Base-by-base conservation (phyloP, 225 moss, liverwort and hornwort species). In the Asterella californica region DNA sequence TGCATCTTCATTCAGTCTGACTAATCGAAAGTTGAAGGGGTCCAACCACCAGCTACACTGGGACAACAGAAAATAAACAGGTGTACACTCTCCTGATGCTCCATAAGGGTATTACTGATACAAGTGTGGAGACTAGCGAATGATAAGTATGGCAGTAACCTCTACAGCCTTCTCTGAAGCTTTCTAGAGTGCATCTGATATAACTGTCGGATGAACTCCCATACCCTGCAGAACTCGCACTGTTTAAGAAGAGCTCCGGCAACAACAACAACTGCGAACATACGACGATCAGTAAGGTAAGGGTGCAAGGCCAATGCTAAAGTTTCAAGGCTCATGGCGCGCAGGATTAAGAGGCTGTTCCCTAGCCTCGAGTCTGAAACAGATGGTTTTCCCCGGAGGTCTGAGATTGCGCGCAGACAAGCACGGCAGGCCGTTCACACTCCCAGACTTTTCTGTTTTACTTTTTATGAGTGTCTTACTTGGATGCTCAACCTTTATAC, bases 161-260 rank as follows among this genome's bases (percentile, higher is more conserved):
- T 97, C 91, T 5, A 97, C 87, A 80, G 93, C 93, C 84, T 92
- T 97, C 69, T 91, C 90, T 61, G 93, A 91, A 15, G 92, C 94
- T 86, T 93, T 94, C 76, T 94, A 93, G 54, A 97, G 88, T 73
- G 94, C 90, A 78, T 97, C 97, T 18, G 92, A 94, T 11, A 97
- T 97, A 25, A 94, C 96, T 53, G 79, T 93, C 96, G 19, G 94
- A 94, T 36, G 96, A 97, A 86, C 82, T 97, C 62, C 84, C 94
- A 18, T 94, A 97, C 81, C 92, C 91, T 27, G 94, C 33, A 94
- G 83, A 45, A 86, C 90, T 79, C 93, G 71, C 93, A 93, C 75
- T 97, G 93, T 87, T 91, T 97, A 88, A 97, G 87, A n/a, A 94
- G 86, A 25, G 93, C 94, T 62, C 97, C 93, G 38, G 88, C 91